Evolutionary conservation across 208 protist species (phyloP), one percentile per base, ranked within the genome.

Genomic region (Hexamita inflata): DNA sequence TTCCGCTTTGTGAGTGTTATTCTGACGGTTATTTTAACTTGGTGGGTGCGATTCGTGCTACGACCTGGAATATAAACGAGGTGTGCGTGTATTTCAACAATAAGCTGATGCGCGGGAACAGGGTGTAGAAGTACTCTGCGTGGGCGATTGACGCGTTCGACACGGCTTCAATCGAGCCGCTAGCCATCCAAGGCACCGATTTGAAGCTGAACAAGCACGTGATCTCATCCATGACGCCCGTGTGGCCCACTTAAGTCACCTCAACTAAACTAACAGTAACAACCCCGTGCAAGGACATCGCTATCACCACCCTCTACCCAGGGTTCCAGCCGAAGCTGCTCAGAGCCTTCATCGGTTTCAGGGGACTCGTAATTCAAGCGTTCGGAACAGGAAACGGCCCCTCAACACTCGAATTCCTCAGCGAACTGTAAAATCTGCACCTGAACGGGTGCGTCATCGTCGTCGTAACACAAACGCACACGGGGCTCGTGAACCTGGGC

Each of bases 31-130:
- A 85, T 40, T 42, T 76, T 26, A 84, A 84, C 60, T 59, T 84
- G 9, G 73, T 81, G 19, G 58, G 42, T 32, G 35, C 79, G 9
- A 70, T 84, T 29, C 59, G 41, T 1, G 39, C 80, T 26, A 79
- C 81, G 15, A 41, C 28, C 30, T 57, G 62, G 15, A 26, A 61
- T 32, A 82, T 84, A 19, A 79, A 79, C 28, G 81, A 84, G 41
- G 92, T 96, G 29, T 90, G 87, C 77, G 59, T 97, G 40, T 95
- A 93, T 81, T 96, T 95, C 81, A 88, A 90, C 77, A 88, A 92
- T 66, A 79, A 83, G 58, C 82, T 96, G 32, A 81, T 92, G 28
- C 84, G 93, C 49, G 93, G 91, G 13, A 93, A 93, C 81, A 86
- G 94, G 38, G 87, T 85, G 41, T 70, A 70, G 29, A 96, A 96